Evolutionary conservation across 108 stramenopile species (phyloP).

Genomic region (Conticribra guillardii): DNA sequence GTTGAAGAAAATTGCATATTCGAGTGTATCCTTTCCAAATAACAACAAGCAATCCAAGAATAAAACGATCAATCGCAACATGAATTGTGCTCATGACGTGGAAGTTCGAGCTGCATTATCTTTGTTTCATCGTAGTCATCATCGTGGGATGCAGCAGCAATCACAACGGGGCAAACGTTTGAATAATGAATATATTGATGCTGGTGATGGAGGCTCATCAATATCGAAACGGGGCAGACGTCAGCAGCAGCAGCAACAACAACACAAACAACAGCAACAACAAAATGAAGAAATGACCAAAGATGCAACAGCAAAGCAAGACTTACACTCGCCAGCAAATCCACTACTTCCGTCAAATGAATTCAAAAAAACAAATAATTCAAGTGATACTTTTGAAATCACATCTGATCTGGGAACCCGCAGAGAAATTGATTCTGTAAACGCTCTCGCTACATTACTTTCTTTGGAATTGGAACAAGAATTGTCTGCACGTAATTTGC

Average conservation of each 20-base stretch:
- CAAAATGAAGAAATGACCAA: no score
- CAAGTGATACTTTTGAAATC: slow-evolving; percentile 23
- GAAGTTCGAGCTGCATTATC: slow-evolving; percentile 66
- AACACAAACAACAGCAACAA: no score
- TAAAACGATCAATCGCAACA: slow-evolving; percentile 5
- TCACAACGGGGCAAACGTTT: background rate
- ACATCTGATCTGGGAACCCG: slow-evolving; percentile 68
- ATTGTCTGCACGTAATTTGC: background rate
- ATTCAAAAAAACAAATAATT: background rate
- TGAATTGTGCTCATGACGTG: slow-evolving; percentile 65
- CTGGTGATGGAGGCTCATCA: background rate
- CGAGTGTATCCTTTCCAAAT: slow-evolving; percentile 58
- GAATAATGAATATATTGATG: background rate
- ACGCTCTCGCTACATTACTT: slow-evolving; percentile 55
- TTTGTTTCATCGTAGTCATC: slow-evolving; percentile 50
- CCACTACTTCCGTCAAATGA: background rate
- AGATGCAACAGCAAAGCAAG: background rate
- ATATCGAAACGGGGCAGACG: background rate
- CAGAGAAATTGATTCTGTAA: slow-evolving; percentile 50
- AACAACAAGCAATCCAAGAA: background rate
- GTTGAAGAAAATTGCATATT: slow-evolving; percentile 25
- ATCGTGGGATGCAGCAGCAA: background rate
- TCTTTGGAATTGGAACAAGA: slow-evolving; percentile 43
- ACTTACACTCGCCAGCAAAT: background rate
- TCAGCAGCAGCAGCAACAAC: no score